Conservation (phyloP, 257 asterid species). For the Solanum bulbocastanum region DNA sequence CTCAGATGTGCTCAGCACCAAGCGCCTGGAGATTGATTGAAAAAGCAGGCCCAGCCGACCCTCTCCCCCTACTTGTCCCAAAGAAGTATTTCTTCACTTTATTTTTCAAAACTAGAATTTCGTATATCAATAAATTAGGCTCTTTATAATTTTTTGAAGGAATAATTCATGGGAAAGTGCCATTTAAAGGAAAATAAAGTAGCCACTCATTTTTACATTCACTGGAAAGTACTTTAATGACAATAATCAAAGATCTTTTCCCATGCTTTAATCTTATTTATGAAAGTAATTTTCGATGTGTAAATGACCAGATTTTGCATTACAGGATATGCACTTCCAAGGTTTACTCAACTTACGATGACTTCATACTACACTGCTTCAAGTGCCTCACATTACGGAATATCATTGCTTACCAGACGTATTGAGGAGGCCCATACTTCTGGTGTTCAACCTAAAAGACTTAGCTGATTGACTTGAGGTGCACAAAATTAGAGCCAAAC, state of each 20-base stretch:
- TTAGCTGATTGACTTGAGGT: conserved; percentile 37
- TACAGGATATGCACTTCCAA: conserved; percentile 75
- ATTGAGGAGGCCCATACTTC: conserved; percentile 47
- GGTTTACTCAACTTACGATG: conserved; percentile 66
- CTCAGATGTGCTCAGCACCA: neutral
- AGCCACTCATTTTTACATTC: neutral
- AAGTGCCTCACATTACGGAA: conserved; percentile 68
- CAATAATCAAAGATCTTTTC: neutral
- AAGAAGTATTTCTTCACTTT: neutral
- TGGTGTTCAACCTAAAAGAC: conserved; percentile 34
- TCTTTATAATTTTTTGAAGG: neutral
- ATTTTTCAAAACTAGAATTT: neutral
- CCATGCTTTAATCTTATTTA: neutral
- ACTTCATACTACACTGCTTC: conserved; percentile 78
- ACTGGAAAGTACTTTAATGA: neutral
- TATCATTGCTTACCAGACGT: conserved; percentile 68
- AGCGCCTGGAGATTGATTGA: neutral
- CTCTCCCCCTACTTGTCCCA: neutral
- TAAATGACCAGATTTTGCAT: neutral
- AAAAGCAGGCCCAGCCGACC: neutral
- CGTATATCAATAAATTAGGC: neutral
- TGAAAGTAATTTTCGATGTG: neutral
- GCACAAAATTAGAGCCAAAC: conserved; percentile 11
- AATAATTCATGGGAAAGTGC: neutral
- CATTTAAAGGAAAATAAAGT: neutral